A percentile compares a stretch with the other conserved stretches of the same genome.
These are phyloP conservation scores for Pogostemon cablin DNA, from an alignment of 257 asterid genomes.

Conservation along the genomic window DNA sequence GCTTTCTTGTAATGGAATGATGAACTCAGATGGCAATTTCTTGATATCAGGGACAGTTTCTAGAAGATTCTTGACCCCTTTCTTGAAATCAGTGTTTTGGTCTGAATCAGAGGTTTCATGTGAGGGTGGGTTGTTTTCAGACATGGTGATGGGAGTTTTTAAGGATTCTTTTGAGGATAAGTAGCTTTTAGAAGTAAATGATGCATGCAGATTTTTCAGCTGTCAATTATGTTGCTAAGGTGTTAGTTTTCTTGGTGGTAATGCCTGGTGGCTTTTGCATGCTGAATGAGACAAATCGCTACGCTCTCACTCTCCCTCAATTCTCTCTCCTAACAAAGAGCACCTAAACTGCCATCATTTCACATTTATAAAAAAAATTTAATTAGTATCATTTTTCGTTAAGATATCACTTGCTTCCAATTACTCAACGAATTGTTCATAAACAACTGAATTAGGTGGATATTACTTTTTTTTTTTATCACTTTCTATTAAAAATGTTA, in stretches of 20 bases:
- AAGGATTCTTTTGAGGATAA: background rate
- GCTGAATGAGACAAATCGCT: constrained; percentile 29
- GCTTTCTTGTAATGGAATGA: constrained; percentile 34
- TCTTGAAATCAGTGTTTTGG: constrained; percentile 22
- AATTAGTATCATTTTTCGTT: no score
- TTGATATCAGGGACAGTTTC: constrained; percentile 39
- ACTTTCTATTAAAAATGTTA: no score
- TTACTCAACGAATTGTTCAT: no score
- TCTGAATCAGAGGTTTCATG: background rate
- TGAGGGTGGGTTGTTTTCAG: background rate
- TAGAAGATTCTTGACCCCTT: constrained; percentile 48
- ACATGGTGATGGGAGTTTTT: constrained; percentile 13
- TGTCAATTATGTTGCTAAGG: background rate
- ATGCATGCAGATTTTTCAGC: no score
- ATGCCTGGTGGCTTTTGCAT: constrained; percentile 39
- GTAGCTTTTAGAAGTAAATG: no score
- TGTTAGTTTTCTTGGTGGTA: background rate
- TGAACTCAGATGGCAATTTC: constrained; percentile 43
- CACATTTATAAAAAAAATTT: no score
- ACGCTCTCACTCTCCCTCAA: no score
- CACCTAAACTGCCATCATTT: no score
- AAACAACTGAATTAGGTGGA: no score
- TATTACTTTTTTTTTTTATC: no score
- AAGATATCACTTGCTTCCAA: no score
- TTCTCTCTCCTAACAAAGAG: no score